Evolutionary conservation across 176 grass and related monocot genomes (phyloP).

Genomic region (Secale cereale): DNA sequence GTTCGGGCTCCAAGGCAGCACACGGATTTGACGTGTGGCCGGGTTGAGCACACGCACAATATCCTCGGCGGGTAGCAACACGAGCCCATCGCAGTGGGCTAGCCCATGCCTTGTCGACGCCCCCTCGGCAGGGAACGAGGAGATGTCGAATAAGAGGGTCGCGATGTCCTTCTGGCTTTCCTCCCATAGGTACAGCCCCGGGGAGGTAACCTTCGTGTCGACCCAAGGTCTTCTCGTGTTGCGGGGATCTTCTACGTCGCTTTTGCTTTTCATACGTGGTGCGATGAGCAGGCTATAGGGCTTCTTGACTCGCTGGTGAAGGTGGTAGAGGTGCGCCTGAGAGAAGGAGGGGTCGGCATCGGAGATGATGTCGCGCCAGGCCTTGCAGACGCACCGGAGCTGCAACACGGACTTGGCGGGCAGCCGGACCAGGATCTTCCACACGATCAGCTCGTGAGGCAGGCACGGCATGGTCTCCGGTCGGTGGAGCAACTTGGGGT

Average conservation of each 20-base stretch:
- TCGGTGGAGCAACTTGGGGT: too few relatives aligned
- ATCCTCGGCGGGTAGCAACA: not conserved
- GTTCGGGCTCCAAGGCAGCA: not conserved
- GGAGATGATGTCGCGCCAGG: slow-evolving; percentile 6
- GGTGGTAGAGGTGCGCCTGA: not conserved
- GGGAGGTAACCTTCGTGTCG: not conserved
- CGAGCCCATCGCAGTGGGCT: not conserved
- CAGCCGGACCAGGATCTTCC: not conserved
- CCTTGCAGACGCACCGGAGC: slow-evolving; percentile 1
- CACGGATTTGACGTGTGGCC: not conserved
- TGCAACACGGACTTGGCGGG: not conserved
- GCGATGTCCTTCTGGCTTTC: not conserved
- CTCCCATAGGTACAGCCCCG: not conserved
- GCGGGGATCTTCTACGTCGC: not conserved
- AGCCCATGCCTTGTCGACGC: not conserved
- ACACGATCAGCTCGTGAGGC: not conserved
- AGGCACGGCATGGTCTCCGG: too few relatives aligned
- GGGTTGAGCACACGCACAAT: not conserved
- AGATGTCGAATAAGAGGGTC: not conserved
- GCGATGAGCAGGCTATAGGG: not conserved
- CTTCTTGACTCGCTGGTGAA: not conserved
- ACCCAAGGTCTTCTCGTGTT: too few relatives aligned
- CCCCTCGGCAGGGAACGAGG: not conserved
- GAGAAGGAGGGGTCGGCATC: not conserved
- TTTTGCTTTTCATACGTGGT: not conserved